Conservation (phyloP, 257 asterid species). For the Solanum gracilifrons region DNA sequence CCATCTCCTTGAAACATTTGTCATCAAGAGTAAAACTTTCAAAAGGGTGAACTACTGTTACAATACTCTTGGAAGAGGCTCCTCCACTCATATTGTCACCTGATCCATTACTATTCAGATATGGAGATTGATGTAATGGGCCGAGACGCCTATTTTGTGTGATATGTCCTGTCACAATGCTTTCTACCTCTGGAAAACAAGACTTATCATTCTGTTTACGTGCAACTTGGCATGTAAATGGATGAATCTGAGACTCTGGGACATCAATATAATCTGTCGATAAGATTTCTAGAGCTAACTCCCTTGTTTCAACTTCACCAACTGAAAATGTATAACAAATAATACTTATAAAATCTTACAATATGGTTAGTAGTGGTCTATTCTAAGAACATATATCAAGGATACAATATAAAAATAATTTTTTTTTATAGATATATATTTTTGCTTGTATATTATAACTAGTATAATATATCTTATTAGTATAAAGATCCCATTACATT, state of each 20-base stretch:
- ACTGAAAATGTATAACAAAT: too few relatives aligned
- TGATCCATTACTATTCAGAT: too few relatives aligned
- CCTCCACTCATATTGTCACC: neutral
- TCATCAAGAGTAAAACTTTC: neutral
- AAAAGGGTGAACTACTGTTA: too few relatives aligned
- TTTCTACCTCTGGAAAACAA: neutral
- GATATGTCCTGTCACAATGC: neutral
- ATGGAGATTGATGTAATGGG: neutral
- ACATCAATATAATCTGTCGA: neutral
- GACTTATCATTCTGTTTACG: neutral
- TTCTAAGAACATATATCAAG: too few relatives aligned
- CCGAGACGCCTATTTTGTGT: neutral
- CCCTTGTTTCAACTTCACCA: neutral
- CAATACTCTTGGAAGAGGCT: neutral
- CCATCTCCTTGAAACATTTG: neutral
- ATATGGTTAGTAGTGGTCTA: too few relatives aligned
- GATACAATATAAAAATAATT: too few relatives aligned
- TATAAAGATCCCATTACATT: too few relatives aligned
- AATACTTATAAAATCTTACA: too few relatives aligned
- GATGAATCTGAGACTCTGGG: neutral
- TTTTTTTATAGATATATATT: too few relatives aligned
- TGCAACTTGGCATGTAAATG: neutral
- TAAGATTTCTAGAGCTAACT: neutral
- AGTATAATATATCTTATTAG: too few relatives aligned
- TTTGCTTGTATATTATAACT: too few relatives aligned